Evolutionary conservation across 306 rosid genomes (phyloP).

Genomic region (Cicer chorassanicum): DNA sequence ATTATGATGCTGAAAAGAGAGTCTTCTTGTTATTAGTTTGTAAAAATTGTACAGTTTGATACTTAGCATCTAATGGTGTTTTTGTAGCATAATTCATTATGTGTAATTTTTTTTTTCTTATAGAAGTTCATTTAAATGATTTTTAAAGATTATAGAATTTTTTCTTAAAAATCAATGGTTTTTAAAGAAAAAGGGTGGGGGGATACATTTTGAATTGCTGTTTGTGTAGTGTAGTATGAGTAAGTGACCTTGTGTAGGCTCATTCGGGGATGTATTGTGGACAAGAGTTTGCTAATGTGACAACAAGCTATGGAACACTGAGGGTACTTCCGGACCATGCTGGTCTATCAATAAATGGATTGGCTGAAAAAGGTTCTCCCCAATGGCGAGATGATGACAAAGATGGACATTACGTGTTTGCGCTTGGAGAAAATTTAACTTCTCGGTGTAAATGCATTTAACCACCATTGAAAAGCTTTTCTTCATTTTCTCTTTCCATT

Average conservation of each 20-base stretch:
- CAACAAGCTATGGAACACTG: conserved; percentile 33
- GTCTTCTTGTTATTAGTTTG: background rate
- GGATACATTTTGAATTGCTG: background rate
- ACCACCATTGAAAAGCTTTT: conserved; percentile 4
- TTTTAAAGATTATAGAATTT: background rate
- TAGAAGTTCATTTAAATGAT: background rate
- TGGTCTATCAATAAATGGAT: conserved; percentile 16
- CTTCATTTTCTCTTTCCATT: background rate
- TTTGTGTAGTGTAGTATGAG: conserved; percentile 22
- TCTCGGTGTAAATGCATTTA: conserved; percentile 37
- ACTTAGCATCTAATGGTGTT: background rate
- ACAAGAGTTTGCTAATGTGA: conserved; percentile 33
- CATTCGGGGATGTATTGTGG: conserved; percentile 30
- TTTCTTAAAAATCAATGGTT: background rate
- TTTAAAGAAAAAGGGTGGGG: background rate
- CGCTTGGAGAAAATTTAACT: conserved; percentile 30
- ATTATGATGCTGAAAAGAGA: conserved; percentile 14
- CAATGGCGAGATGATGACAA: conserved; percentile 35
- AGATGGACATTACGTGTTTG: conserved; percentile 37
- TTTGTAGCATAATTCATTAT: background rate
- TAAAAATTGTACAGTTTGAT: background rate
- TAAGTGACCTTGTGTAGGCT: conserved; percentile 30
- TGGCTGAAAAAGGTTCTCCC: conserved; percentile 17
- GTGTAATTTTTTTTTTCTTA: background rate
- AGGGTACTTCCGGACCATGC: conserved; percentile 27